phyloP scores from a whole-genome alignment of 768 basidiomycete species.

The Chalciporus pseudorubinellus region DNA sequence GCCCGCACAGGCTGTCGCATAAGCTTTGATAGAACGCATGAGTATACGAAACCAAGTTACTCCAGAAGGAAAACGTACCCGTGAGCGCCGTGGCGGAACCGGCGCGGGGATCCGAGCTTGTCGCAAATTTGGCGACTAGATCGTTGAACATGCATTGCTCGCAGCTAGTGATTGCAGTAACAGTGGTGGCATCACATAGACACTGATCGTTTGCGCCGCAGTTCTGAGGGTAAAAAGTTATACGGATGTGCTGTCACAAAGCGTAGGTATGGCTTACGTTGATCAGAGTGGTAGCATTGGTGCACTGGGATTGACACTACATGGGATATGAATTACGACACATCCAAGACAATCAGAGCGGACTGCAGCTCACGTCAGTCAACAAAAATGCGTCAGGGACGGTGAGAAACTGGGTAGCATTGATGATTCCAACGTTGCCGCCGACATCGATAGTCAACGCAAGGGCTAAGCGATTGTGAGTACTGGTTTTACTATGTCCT shows the following conservation, averaged over 20 bases:
- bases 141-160: conserved; percentile 66
- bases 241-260: neutral
- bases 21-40: conserved; percentile 41
- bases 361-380: conserved; percentile 24
- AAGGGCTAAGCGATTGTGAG: conserved; percentile 28
- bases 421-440: conserved; percentile 34
- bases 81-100: conserved; percentile 59
- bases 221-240: conserved; percentile 28
- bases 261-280: conserved; percentile 15
- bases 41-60: conserved; percentile 3
- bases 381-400: conserved; percentile 34
- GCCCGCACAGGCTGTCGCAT: conserved; percentile 45
- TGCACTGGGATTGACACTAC: conserved; percentile 31
- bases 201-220: conserved; percentile 51
- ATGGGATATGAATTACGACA: neutral
- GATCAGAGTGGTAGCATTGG: conserved; percentile 22
- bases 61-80: conserved; percentile 38
- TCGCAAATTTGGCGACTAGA: conserved; percentile 50
- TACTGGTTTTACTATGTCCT: neutral
- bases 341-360: neutral
- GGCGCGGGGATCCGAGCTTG: conserved; percentile 47
- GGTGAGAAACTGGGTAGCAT: conserved; percentile 44
- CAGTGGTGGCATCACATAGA: conserved; percentile 48
- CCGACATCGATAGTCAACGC: conserved; percentile 51
- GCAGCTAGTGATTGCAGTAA: conserved; percentile 46